Evolutionary conservation across 208 protist species (phyloP).

Genomic region (Herpetomonas samuelpessoai): DNA sequence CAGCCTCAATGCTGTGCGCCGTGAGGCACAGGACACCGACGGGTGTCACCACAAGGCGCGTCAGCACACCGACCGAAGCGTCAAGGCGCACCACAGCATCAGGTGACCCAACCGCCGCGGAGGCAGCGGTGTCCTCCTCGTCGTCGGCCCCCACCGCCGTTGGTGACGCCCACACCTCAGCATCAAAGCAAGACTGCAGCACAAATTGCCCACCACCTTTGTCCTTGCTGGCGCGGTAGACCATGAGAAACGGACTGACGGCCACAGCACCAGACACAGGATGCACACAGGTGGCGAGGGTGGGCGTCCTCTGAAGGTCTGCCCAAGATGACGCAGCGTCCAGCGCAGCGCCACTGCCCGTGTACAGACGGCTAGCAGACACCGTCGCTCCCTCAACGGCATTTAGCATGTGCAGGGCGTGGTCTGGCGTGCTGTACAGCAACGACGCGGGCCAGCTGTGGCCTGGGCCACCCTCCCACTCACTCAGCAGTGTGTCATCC

Average conservation of each 20-base stretch:
- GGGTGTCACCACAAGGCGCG: conserved; percentile 3
- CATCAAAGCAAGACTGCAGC: not conserved
- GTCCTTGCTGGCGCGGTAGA: not conserved
- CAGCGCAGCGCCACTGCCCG: not conserved
- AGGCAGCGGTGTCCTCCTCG: not conserved
- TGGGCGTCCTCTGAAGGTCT: not conserved
- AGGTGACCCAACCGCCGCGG: not conserved
- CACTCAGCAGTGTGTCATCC: not conserved
- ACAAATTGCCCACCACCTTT: not conserved
- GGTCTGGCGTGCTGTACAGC: not conserved
- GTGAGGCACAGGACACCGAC: conserved; percentile 16
- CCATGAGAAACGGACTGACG: not conserved
- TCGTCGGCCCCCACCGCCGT: not conserved
- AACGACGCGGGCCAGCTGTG: not conserved
- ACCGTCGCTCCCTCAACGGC: no score
- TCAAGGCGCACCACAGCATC: conserved; percentile 6
- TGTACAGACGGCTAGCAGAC: not conserved
- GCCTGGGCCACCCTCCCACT: no score
- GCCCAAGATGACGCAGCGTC: not conserved
- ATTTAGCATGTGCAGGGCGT: not conserved
- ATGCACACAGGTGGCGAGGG: not conserved
- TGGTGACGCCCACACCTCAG: not conserved
- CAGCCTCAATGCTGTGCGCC: conserved; percentile 13
- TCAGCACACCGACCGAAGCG: conserved; percentile 7
- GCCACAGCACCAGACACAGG: not conserved